Percentiles rank a stretch among this genome's conserved stretches.
Evolutionary conservation across 2,329 filamentous ascomycete genomes (phyloP).

Genomic region (Calonectria crousiana): DNA sequence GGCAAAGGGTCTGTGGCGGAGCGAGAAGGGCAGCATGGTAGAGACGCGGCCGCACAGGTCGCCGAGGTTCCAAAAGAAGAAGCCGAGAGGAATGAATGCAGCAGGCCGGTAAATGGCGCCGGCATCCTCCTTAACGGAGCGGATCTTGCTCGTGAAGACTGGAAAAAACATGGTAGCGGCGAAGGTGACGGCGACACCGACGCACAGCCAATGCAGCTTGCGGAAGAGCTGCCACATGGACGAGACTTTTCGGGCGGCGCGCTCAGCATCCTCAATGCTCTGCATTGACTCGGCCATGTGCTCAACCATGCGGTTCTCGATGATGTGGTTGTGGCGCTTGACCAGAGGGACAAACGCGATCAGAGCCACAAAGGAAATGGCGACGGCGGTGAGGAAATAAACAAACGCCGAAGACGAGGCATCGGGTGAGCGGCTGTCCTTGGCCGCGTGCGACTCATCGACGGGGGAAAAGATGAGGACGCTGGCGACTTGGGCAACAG

Average conservation of each 20-base stretch:
- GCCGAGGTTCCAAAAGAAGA: slow-evolving; percentile 93
- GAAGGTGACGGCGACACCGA: slow-evolving; percentile 86
- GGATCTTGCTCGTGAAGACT: slow-evolving; percentile 82
- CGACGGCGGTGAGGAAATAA: slow-evolving; percentile 91
- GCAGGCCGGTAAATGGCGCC: slow-evolving; percentile 75
- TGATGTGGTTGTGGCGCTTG: slow-evolving; percentile 67
- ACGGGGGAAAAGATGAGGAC: slow-evolving; percentile 71
- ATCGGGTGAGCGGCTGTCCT: slow-evolving; percentile 28
- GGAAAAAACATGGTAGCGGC: slow-evolving; percentile 93
- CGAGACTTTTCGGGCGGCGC: slow-evolving; percentile 62
- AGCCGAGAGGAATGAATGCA: slow-evolving; percentile 89
- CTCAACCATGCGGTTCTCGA: slow-evolving; percentile 62
- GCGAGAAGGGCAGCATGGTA: slow-evolving; percentile 68
- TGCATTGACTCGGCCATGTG: slow-evolving; percentile 63
- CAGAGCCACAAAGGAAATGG: slow-evolving; percentile 77
- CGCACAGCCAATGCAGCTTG: slow-evolving; percentile 83
- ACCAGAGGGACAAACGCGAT: slow-evolving; percentile 81
- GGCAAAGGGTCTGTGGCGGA: slow-evolving; percentile 72
- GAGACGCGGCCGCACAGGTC: slow-evolving; percentile 83
- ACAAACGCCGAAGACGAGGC: slow-evolving; percentile 77
- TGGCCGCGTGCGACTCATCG: slow-evolving; percentile 41
- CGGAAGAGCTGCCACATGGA: slow-evolving; percentile 74
- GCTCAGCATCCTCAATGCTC: slow-evolving; percentile 66
- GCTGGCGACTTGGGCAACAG: slow-evolving; percentile 86
- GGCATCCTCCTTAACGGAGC: slow-evolving; percentile 55